Base-by-base conservation (phyloP, 441 rosid genomes). In the Gossypium laxum region DNA sequence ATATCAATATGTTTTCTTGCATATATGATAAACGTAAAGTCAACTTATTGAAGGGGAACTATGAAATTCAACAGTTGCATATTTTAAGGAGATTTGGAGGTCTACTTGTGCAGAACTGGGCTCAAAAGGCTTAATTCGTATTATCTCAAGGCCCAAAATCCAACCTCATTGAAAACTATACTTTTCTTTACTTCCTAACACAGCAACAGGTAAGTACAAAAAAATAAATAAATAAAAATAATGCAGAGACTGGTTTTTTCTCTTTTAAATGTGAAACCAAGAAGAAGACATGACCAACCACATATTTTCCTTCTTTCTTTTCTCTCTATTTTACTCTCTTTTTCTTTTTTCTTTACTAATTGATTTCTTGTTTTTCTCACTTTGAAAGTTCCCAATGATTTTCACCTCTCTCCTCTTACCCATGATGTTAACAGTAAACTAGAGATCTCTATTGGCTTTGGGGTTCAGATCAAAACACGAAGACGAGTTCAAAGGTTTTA, bases 321-420 rank as follows among this genome's bases (percentile, higher is more conserved):
- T 11, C 57, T 52, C 57, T 52, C 57, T 52, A 52, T 21, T 55
- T 55, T 21, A 10, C 60, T n/a, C 28, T 21, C 14, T 22, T 55
- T 22, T 22, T 22, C 14, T 1, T 21, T 21, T 19, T 21, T 21
- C 60, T 55, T 55, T 21, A 21, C 60, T 55, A 3, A 21, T 50
- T 50, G 22, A 15, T 17, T 51, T 17, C 10, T 14, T 5, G 2
- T 10, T 21, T 55, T 55, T 55, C 32, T 21, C 30, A 3, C 30
- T 22, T 55, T 21, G 30, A 55, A 55, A 55, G n/a, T 21, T 55
- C 60, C 6, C 60, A 55, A 55, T 22, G 60, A 11, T 10, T 55
- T 55, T 55, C 60, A 55, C 60, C 32, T 55, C 22, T 54, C 58
- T 54, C 60, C 24, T 26, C 60, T 55, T 22, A 55, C n/a, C 57